Percentiles rank a stretch among this genome's conserved stretches.
These are phyloP conservation scores for Tricholoma sp. DNA, from an alignment of 768 basidiomycete genomes.

Conservation along the genomic window DNA sequence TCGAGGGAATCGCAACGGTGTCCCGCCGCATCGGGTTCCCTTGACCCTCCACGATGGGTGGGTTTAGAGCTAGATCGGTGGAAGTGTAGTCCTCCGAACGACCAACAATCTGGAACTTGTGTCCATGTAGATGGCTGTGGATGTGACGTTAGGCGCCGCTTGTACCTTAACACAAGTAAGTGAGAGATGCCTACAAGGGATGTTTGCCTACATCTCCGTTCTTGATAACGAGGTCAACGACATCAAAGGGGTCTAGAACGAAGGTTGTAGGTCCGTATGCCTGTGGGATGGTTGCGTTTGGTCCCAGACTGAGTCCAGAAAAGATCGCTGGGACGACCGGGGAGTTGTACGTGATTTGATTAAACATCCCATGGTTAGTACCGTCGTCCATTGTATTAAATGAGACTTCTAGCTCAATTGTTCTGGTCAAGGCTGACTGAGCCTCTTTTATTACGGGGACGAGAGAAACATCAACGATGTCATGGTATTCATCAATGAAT, in stretches of 20 bases:
- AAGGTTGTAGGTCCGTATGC: slow-evolving; percentile 83
- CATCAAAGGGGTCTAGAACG: slow-evolving; percentile 68
- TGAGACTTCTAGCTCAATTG: slow-evolving; percentile 62
- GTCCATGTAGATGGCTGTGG: slow-evolving; percentile 84
- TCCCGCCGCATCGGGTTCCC: slow-evolving; percentile 91
- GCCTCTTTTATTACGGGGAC: slow-evolving; percentile 55
- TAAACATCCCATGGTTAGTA: slow-evolving; percentile 78
- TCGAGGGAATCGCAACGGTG: slow-evolving; percentile 72
- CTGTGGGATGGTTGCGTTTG: slow-evolving; percentile 54
- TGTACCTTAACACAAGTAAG: background rate
- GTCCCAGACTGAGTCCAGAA: slow-evolving; percentile 70
- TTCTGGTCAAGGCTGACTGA: slow-evolving; percentile 46
- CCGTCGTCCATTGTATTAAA: slow-evolving; percentile 88
- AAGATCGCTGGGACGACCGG: slow-evolving; percentile 75
- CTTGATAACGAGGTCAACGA: slow-evolving; percentile 72
- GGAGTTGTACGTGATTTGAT: slow-evolving; percentile 60
- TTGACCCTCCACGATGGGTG: slow-evolving; percentile 71
- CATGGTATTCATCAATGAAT: slow-evolving; percentile 49
- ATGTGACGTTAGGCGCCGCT: background rate
- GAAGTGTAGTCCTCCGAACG: slow-evolving; percentile 68
- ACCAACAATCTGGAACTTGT: slow-evolving; percentile 78
- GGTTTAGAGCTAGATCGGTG: slow-evolving; percentile 72
- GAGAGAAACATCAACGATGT: slow-evolving; percentile 62
- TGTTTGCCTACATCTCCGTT: slow-evolving; percentile 73
- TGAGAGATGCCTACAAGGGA: slow-evolving; percentile 62